A percentile compares a stretch with the other conserved stretches of the same genome.
Evolutionary conservation across 2,329 filamentous ascomycete genomes (phyloP).

Genomic region (Cordyceps cateniannulata): DNA sequence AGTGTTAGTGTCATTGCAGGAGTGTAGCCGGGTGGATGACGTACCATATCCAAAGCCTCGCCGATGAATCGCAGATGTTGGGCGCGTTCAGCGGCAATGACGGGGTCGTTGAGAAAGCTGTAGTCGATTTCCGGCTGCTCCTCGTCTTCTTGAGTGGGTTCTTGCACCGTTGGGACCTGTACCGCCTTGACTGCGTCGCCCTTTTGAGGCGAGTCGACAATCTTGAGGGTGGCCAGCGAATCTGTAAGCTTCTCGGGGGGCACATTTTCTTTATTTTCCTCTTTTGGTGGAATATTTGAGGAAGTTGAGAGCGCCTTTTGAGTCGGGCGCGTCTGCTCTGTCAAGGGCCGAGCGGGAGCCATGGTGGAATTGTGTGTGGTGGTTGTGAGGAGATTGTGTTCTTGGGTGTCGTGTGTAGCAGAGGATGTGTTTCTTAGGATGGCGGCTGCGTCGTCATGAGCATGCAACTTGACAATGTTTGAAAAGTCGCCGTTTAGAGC

Average conservation of each 20-base stretch:
- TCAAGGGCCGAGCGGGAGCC: neutral
- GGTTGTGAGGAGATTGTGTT: neutral
- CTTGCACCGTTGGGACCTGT: neutral
- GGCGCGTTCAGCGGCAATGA: constrained; percentile 25
- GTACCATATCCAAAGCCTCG: constrained; percentile 80
- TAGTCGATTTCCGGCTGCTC: neutral
- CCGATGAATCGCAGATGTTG: constrained; percentile 61
- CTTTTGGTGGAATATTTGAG: neutral
- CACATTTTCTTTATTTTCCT: constrained; percentile 13
- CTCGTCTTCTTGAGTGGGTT: neutral
- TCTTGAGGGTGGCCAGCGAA: neutral
- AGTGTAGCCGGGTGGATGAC: constrained; percentile 17
- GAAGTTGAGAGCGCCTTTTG: constrained; percentile 19
- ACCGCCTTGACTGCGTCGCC: neutral
- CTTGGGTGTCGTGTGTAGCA: neutral
- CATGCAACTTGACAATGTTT: constrained; percentile 4
- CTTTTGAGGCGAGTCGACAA: constrained; percentile 2
- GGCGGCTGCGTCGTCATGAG: neutral
- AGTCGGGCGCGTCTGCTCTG: constrained; percentile 36
- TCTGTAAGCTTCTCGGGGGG: constrained; percentile 1
- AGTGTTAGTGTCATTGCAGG: constrained; percentile 12
- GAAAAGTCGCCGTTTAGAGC: constrained; percentile 3
- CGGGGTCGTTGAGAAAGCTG: constrained; percentile 20
- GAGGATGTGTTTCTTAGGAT: neutral
- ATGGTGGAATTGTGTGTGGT: constrained; percentile 1